These are phyloP conservation scores for Magnusiomyces clavatus DNA, from an alignment of 1,139 yeast species.

Conservation along the genomic window DNA sequence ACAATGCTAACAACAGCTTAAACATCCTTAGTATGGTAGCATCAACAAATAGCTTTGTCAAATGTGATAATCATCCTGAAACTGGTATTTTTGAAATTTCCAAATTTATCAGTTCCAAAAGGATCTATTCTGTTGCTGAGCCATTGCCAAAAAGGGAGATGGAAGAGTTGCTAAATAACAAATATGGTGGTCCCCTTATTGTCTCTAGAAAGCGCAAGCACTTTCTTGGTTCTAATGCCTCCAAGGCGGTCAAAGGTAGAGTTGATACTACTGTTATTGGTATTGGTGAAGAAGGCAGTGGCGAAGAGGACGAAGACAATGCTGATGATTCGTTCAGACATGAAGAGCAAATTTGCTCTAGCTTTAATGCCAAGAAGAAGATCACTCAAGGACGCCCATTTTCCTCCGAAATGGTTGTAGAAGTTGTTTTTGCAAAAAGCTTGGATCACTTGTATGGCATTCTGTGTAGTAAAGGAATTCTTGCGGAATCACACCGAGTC, in stretches of 20 bases:
- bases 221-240: neutral
- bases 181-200: constrained; percentile 9
- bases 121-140: constrained; percentile 7
- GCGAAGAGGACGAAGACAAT: neutral
- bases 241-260: neutral
- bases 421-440: constrained; percentile 9
- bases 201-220: constrained; percentile 13
- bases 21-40: neutral
- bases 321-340: neutral
- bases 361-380: constrained; percentile 1
- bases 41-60: neutral
- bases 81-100: neutral
- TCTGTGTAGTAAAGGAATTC: constrained; percentile 8
- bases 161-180: neutral
- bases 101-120: constrained; percentile 4
- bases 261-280: constrained; percentile 3
- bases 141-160: constrained; percentile 2
- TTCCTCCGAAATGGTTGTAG: constrained; percentile 12
- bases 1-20: neutral
- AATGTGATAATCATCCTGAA: neutral
- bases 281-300: neutral
- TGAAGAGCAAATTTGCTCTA: neutral
- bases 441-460: constrained; percentile 10
- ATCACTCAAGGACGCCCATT: constrained; percentile 13
- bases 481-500: constrained; percentile 8